Conservation (phyloP, 2,329 filamentous ascomycete genomes). For the Penicillium sp. region DNA sequence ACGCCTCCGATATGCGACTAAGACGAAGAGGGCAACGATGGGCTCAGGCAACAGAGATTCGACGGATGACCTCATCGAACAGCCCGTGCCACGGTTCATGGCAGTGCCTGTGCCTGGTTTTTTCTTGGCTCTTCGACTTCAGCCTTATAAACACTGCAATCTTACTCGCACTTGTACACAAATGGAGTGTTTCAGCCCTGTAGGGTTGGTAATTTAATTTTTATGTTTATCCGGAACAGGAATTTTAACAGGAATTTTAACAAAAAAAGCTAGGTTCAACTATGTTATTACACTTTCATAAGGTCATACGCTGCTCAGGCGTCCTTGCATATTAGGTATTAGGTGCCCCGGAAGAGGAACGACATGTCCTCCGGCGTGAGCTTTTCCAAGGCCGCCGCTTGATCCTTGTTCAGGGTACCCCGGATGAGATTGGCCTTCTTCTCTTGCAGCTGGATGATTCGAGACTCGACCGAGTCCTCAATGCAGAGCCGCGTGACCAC, state of each 20-base stretch:
- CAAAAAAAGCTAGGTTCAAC: not conserved
- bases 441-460: constrained; percentile 94
- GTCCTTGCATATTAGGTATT: constrained; percentile 12
- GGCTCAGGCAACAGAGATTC: constrained; percentile 14
- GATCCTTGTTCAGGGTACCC: constrained; percentile 92
- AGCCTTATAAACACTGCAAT: not conserved
- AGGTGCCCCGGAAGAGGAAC: constrained; percentile 85
- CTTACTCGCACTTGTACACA: not conserved
- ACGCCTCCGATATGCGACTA: not conserved
- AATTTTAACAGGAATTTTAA: too few relatives aligned
- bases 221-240: too few relatives aligned
- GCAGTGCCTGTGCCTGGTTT: not conserved
- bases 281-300: not conserved
- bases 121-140: not conserved
- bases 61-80: not conserved
- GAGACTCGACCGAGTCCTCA: constrained; percentile 93
- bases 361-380: constrained; percentile 90
- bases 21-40: not conserved
- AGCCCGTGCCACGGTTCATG: not conserved
- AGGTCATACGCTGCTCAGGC: not conserved
- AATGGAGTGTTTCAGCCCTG: not conserved
- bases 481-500: constrained; percentile 94
- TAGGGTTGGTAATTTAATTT: not conserved
- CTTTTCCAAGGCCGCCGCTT: constrained; percentile 77
- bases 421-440: constrained; percentile 99